Conservation (phyloP, 176 grass and related monocot genomes). For the Zoysia japonica region DNA sequence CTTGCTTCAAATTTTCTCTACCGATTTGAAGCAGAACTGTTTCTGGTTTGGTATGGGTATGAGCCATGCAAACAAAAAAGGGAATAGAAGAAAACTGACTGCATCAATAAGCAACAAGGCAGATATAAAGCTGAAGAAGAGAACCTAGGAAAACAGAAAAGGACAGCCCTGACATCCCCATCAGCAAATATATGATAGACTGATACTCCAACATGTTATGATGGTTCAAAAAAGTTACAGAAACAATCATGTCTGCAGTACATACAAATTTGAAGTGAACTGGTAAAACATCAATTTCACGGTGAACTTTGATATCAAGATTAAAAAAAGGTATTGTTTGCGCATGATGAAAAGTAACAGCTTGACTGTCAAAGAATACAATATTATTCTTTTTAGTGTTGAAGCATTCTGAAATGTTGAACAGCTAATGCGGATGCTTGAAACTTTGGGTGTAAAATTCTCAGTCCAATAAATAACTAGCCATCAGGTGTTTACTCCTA, state of each 20-base stretch:
- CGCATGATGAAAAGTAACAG: background rate
- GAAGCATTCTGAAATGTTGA: background rate
- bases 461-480: background rate
- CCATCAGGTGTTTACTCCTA: too few relatives aligned
- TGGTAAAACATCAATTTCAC: background rate
- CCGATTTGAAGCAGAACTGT: background rate
- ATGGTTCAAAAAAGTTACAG: background rate
- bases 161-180: background rate
- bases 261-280: background rate
- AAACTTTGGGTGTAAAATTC: background rate
- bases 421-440: background rate
- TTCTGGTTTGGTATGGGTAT: conserved; percentile 6
- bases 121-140: background rate
- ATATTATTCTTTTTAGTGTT: background rate
- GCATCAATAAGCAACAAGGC: background rate
- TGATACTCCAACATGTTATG: background rate
- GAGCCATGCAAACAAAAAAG: background rate
- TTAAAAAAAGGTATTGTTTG: background rate
- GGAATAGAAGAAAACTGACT: conserved; percentile 10
- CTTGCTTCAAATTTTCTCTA: background rate
- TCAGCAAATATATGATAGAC: background rate
- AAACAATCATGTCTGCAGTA: background rate
- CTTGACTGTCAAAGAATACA: background rate
- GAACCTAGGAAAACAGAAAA: background rate
- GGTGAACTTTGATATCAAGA: background rate